Percentiles rank a stretch among this genome's conserved stretches.
phyloP scores from a whole-genome alignment of 2,329 filamentous ascomycete species.

The Fusarium sp. region DNA sequence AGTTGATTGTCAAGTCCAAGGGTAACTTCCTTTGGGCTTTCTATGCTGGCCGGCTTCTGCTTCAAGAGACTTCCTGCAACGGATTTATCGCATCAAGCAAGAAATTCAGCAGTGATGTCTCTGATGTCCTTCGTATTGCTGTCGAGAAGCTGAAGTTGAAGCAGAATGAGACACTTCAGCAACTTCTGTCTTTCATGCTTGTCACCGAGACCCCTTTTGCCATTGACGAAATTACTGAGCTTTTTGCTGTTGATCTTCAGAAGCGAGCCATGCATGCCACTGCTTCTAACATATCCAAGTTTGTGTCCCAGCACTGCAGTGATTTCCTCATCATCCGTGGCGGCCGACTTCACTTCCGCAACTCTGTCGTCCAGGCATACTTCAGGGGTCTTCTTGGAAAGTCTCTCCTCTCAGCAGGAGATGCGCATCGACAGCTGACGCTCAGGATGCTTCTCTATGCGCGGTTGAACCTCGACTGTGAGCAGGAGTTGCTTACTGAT shows the following conservation, averaged over 20 bases:
- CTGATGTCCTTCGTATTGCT: conserved; percentile 27
- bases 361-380: conserved; percentile 52
- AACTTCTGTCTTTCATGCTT: conserved; percentile 55
- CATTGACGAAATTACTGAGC: conserved; percentile 52
- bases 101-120: conserved; percentile 27
- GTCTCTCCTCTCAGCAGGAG: conserved; percentile 51
- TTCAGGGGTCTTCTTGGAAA: conserved; percentile 54
- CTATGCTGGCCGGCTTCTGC: conserved; percentile 50
- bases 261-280: conserved; percentile 17
- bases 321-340: conserved; percentile 53
- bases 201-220: conserved; percentile 53
- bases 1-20: conserved; percentile 52
- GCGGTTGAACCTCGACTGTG: conserved; percentile 50
- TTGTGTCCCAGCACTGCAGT: conserved; percentile 38
- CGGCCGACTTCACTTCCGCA: conserved; percentile 56
- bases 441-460: conserved; percentile 55
- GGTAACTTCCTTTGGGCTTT: conserved; percentile 58
- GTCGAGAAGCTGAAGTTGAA: conserved; percentile 30
- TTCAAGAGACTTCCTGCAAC: conserved; percentile 44
- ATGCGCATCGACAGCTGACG: conserved; percentile 55
- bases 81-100: conserved; percentile 16
- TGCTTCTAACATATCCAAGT: conserved; percentile 33
- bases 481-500: conserved; percentile 40
- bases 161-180: conserved; percentile 32
- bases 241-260: conserved; percentile 51